These are phyloP conservation scores for Arctostaphylos glauca DNA, from an alignment of 148 eudicot genomes.

Conservation along the genomic window DNA sequence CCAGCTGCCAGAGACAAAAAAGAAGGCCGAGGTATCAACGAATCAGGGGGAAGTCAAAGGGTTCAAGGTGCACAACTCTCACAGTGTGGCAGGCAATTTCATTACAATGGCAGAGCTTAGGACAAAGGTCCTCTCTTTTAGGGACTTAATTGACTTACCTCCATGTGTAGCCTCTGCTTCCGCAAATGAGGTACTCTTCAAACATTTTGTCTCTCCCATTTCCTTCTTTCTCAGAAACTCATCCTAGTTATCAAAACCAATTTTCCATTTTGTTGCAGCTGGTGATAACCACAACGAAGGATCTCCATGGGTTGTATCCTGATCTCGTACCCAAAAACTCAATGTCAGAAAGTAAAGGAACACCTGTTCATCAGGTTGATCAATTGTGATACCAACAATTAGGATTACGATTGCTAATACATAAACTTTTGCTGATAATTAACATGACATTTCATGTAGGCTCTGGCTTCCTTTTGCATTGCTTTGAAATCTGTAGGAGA, in stretches of 20 bases:
- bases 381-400: neutral
- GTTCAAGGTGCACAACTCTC: constrained; percentile 33
- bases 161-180: constrained; percentile 66
- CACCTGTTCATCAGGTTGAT: constrained; percentile 63
- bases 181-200: constrained; percentile 53
- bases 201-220: neutral
- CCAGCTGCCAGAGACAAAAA: constrained; percentile 10
- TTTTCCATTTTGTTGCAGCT: constrained; percentile 40
- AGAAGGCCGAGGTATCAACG: constrained; percentile 21
- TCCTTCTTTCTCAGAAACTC: neutral
- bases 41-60: constrained; percentile 31
- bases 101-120: constrained; percentile 63
- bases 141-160: constrained; percentile 81
- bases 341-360: constrained; percentile 50
- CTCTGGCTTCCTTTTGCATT: constrained; percentile 57
- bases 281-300: constrained; percentile 69
- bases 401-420: neutral
- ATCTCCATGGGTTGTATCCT: constrained; percentile 74
- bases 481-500: constrained; percentile 69
- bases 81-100: constrained; percentile 43
- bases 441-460: constrained; percentile 35
- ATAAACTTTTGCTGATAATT: neutral
- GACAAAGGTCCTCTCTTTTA: constrained; percentile 61
- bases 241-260: neutral
- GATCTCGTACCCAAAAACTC: constrained; percentile 45